phyloP scores from a whole-genome alignment of 495 filamentous ascomycete genomes.

The Penicillium manginii region DNA sequence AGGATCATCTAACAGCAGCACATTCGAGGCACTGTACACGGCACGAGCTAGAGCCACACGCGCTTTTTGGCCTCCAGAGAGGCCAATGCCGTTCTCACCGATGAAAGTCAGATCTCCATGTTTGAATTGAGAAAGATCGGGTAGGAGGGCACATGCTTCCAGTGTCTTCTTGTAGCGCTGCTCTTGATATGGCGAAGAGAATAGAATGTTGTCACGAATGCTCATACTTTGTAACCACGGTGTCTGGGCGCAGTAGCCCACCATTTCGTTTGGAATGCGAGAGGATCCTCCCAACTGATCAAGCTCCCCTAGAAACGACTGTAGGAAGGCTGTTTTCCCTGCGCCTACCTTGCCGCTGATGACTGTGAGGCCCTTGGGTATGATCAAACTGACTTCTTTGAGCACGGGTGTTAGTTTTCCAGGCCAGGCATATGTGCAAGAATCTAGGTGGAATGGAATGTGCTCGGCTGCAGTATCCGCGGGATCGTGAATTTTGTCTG shows the following conservation, averaged over 20 bases:
- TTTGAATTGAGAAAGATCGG: conserved; percentile 65
- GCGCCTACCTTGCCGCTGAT: conserved; percentile 74
- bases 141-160: conserved; percentile 63
- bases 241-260: conserved; percentile 82
- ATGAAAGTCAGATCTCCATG: conserved; percentile 72
- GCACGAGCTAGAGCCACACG: conserved; percentile 71
- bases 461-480: conserved; percentile 36
- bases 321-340: conserved; percentile 80
- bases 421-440: conserved; percentile 79
- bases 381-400: conserved; percentile 60
- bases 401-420: conserved; percentile 64
- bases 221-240: conserved; percentile 95
- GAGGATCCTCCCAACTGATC: conserved; percentile 65
- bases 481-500: conserved; percentile 63
- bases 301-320: conserved; percentile 78
- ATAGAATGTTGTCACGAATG: conserved; percentile 83
- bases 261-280: conserved; percentile 63
- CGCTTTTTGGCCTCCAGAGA: conserved; percentile 74
- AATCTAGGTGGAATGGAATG: conserved; percentile 51
- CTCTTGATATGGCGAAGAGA: conserved; percentile 71
- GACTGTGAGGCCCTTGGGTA: conserved; percentile 67
- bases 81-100: conserved; percentile 69
- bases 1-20: conserved; percentile 71
- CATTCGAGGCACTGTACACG: conserved; percentile 66
- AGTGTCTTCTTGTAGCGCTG: conserved; percentile 61